Conservation (phyloP, 345 rosid genomes). For the Aquilaria malaccensis region DNA sequence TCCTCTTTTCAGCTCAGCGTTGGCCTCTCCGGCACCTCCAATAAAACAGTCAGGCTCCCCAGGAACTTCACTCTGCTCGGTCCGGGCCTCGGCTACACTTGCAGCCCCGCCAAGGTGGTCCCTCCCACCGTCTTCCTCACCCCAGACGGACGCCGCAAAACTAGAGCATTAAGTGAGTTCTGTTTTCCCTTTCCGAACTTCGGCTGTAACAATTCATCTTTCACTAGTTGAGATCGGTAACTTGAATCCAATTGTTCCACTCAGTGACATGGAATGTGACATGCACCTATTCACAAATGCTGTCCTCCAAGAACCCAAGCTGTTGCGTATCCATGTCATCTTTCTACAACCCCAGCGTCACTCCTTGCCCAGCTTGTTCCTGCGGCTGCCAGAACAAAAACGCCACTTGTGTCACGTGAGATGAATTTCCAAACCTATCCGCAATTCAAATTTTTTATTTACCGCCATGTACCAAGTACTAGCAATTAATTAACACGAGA, state of each 20-base stretch:
- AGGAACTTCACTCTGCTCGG: constrained; percentile 41
- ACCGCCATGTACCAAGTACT: too few species aligned
- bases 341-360: constrained; percentile 36
- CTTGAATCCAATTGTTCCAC: neutral
- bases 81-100: constrained; percentile 45
- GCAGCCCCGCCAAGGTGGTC: constrained; percentile 33
- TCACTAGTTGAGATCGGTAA: neutral
- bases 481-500: neutral
- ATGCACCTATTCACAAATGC: constrained; percentile 37
- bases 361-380: constrained; percentile 40
- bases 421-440: neutral
- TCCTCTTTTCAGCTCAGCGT: constrained; percentile 39
- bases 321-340: constrained; percentile 50
- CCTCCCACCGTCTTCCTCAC: constrained; percentile 32
- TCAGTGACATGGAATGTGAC: constrained; percentile 50
- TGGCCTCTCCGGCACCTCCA: constrained; percentile 39
- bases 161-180: constrained; percentile 37
- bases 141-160: constrained; percentile 31
- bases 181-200: too few species aligned
- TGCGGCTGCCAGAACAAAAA: constrained; percentile 32
- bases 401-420: constrained; percentile 12
- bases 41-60: constrained; percentile 39
- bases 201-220: too few species aligned
- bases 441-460: too few species aligned
- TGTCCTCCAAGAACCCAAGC: constrained; percentile 28